Evolutionary conservation across 108 stramenopile genomes (phyloP), one percentile per base, ranked within the genome.

Genomic region (Skeletonema potamos): DNA sequence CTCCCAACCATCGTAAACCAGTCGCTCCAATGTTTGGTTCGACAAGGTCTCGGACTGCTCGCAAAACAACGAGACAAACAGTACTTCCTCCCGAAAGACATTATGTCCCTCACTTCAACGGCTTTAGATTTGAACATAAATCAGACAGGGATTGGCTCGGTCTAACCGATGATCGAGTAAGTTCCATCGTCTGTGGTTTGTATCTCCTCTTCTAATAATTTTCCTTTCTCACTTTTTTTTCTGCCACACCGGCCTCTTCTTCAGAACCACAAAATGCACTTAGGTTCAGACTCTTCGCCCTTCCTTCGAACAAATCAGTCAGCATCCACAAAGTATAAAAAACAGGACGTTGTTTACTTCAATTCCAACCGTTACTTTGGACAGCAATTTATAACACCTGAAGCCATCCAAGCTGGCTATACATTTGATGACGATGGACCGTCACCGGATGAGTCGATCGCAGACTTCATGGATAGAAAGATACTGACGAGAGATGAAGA

Each of bases 311-410:
- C 1, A 55, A 7, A 48, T 64, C 62, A 64, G 4, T 51, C 27
- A 26, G 27, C 30, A 2, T 64, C 15, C 4, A 72, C 24, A 0
- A 27, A 29, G 63, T 13, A n/a, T 24, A 51, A 51, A 51, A 39
- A 66, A 54, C 29, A 73, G 77, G 60, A 48, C 29, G 8, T 72
- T 15, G 84, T 92, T n/a, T 87, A 86, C 34, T 90, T 90, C 65
- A 88, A 90, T 76, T 88, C 88, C 4, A 92, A 89, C 66, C 71
- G 78, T 8, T 92, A 86, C 48, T 85, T 89, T 48, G 92, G 88
- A 2, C 18, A 78, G 43, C 73, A 78, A 33, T 87, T 79, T 37
- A 46, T 87, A 8, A 81, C 86, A 27, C 70, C 83, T 8, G 77
- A 87, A 33, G 85, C 86, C 10, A 73, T 77, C 20, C 56, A 72